Conservation (phyloP, 2,329 filamentous ascomycete species). For the Diplodia intermedia region DNA sequence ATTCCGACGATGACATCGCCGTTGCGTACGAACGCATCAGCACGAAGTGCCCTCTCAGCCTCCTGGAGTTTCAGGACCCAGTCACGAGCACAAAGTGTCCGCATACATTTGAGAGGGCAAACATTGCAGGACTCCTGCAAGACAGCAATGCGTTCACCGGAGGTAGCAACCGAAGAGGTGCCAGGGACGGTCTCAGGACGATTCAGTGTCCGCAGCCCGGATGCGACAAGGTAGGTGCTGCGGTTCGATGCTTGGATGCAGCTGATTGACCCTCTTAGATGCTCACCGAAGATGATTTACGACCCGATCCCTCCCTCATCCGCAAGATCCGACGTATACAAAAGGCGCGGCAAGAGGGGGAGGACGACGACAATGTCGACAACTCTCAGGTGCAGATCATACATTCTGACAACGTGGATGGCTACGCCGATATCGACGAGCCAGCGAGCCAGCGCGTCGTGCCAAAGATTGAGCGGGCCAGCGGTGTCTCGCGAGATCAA, state of each 20-base stretch:
- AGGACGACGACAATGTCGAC: slow-evolving; percentile 42
- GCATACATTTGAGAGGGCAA: slow-evolving; percentile 73
- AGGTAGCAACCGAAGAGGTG: slow-evolving; percentile 33
- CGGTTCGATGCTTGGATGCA: neutral
- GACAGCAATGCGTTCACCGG: slow-evolving; percentile 36
- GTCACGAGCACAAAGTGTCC: slow-evolving; percentile 71
- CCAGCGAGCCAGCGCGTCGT: slow-evolving; percentile 4
- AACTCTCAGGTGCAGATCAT: neutral
- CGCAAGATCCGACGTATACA: slow-evolving; percentile 50
- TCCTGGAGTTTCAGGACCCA: slow-evolving; percentile 69
- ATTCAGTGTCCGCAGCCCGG: slow-evolving; percentile 46
- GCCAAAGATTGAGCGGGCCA: slow-evolving; percentile 23
- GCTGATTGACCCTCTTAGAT: slow-evolving; percentile 36
- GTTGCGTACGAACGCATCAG: slow-evolving; percentile 69
- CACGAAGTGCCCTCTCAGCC: slow-evolving; percentile 73
- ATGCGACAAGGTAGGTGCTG: slow-evolving; percentile 21
- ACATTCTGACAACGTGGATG: slow-evolving; percentile 14
- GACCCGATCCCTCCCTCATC: slow-evolving; percentile 43
- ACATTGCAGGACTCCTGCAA: slow-evolving; percentile 64
- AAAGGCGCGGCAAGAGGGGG: slow-evolving; percentile 38
- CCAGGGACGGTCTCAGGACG: slow-evolving; percentile 38
- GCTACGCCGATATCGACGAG: slow-evolving; percentile 22
- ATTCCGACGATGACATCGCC: slow-evolving; percentile 72
- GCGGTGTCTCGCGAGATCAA: neutral
- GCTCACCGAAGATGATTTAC: slow-evolving; percentile 42